Evolutionary conservation across 768 basidiomycete genomes (phyloP).

Genomic region (Lactifluus volemus): DNA sequence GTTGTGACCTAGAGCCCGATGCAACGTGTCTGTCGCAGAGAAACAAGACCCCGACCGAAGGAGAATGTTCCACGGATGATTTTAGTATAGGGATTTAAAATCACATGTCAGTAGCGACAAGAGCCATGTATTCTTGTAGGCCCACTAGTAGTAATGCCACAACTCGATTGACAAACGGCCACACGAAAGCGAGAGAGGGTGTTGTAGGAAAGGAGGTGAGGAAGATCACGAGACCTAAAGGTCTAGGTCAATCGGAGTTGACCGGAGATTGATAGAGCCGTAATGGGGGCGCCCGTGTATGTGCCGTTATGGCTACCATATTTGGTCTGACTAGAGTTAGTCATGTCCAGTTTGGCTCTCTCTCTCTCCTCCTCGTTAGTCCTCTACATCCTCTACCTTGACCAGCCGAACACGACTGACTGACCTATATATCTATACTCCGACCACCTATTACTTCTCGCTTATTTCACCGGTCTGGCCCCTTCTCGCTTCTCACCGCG

Average conservation of each 20-base stretch:
- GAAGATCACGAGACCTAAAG: background rate
- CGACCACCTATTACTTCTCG: slow-evolving; percentile 1
- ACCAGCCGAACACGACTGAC: background rate
- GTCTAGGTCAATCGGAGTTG: background rate
- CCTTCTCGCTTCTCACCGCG: slow-evolving; percentile 17
- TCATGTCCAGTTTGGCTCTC: too few relatives aligned
- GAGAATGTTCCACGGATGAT: slow-evolving; percentile 9
- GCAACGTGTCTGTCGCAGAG: slow-evolving; percentile 7
- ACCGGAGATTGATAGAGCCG: slow-evolving; percentile 14
- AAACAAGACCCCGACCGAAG: slow-evolving; percentile 1
- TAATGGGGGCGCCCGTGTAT: background rate
- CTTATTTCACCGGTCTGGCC: slow-evolving; percentile 12
- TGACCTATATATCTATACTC: background rate
- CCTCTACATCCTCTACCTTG: background rate
- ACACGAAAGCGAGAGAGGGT: background rate
- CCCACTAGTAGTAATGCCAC: background rate
- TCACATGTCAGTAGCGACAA: background rate
- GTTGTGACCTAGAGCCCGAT: slow-evolving; percentile 4
- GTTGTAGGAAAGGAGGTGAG: background rate
- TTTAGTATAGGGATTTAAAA: background rate
- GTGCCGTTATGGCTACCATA: too few relatives aligned
- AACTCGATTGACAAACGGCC: background rate
- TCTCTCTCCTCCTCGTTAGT: background rate
- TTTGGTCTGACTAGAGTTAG: too few relatives aligned
- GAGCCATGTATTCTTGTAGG: background rate